Percentiles rank a stretch among this genome's conserved stretches.
Conservation (phyloP, 257 asterid species). For the Leonotis leonurus region DNA sequence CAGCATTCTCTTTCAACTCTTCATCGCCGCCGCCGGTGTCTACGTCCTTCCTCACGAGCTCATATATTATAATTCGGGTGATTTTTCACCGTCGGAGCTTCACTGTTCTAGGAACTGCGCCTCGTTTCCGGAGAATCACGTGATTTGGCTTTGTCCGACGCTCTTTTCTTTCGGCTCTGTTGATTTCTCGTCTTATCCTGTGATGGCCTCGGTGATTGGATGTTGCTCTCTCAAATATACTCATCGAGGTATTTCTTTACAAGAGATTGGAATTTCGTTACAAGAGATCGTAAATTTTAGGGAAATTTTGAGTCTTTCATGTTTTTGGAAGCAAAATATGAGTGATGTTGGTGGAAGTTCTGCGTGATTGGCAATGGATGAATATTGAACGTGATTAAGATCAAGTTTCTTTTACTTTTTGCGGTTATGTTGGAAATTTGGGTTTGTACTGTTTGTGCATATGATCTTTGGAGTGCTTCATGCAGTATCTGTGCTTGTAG, state of each 20-base stretch:
- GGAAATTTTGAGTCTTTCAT: background rate
- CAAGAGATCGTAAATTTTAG: background rate
- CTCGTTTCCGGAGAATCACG: slow-evolving; percentile 12
- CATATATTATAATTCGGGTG: slow-evolving; percentile 10
- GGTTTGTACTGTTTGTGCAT: background rate
- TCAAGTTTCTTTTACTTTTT: background rate
- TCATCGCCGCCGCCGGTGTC: background rate
- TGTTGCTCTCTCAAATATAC: slow-evolving; percentile 32
- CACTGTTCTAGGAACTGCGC: background rate
- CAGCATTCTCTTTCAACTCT: background rate
- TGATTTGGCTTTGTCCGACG: background rate
- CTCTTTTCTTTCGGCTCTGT: background rate
- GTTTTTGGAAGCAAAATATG: background rate
- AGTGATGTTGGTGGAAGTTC: background rate
- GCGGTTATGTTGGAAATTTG: background rate
- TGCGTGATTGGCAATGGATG: background rate
- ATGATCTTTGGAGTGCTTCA: background rate
- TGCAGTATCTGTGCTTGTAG: background rate
- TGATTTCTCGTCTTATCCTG: background rate
- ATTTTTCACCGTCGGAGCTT: slow-evolving; percentile 4
- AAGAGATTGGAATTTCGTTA: background rate
- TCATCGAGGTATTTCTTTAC: slow-evolving; percentile 24
- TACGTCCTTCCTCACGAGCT: background rate
- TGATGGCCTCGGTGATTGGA: slow-evolving; percentile 36
- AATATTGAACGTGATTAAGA: background rate